Conservation (phyloP, 2,329 filamentous ascomycete genomes). For the Fusarium devonianum region DNA sequence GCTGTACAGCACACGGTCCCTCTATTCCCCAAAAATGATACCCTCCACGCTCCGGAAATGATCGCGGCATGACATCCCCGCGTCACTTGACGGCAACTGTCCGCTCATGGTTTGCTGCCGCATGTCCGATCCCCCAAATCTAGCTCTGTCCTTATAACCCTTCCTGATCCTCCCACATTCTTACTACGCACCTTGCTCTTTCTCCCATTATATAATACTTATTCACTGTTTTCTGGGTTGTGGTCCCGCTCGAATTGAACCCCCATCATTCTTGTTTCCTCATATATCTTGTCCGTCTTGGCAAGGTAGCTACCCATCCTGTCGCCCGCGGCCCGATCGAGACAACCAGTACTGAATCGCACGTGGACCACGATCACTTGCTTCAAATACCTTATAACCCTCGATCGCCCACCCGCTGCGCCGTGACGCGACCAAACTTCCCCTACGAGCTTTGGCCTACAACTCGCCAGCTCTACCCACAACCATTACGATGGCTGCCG, state of each 20-base stretch:
- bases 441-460: not conserved
- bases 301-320: conserved; percentile 10
- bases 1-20: conserved; percentile 1
- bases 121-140: conserved; percentile 27
- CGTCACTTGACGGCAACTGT: conserved; percentile 24
- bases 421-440: conserved; percentile 6
- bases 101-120: conserved; percentile 30
- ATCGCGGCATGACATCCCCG: conserved; percentile 2
- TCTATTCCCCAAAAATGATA: conserved; percentile 7
- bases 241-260: too few species aligned
- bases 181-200: conserved; percentile 2
- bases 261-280: too few species aligned
- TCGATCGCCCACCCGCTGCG: conserved; percentile 6
- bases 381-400: conserved; percentile 2
- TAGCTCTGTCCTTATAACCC: not conserved
- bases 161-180: conserved; percentile 2
- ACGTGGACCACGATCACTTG: conserved; percentile 25
- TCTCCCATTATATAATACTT: not conserved
- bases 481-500: conserved; percentile 38
- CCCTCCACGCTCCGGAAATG: conserved; percentile 2
- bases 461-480: not conserved
- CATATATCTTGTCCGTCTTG: conserved; percentile 9
- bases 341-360: conserved; percentile 12
- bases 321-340: conserved; percentile 19
- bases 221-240: too few species aligned